phyloP scores from a whole-genome alignment of 2,329 filamentous ascomycete species.

The Fusarium sororula region DNA sequence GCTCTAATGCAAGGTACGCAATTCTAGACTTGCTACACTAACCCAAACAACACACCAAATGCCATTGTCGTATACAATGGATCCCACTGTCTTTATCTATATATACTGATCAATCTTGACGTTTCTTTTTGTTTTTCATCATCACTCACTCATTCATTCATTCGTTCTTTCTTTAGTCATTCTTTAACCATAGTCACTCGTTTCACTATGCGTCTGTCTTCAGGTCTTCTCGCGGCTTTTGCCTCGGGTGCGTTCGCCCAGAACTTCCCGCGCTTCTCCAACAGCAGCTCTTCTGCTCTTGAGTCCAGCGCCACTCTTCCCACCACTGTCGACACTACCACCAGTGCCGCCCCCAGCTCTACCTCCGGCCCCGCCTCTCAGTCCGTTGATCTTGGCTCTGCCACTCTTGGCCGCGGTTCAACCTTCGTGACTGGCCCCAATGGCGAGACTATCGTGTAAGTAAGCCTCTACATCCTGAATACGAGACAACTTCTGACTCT shows the following conservation, averaged over 20 bases:
- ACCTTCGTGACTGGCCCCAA: not conserved
- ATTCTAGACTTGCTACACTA: not conserved
- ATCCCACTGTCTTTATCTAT: not conserved
- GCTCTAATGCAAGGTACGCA: not conserved
- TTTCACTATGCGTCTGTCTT: constrained; percentile 17
- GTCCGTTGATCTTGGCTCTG: not conserved
- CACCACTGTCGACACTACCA: not conserved
- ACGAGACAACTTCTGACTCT: too few species aligned
- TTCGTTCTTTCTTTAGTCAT: not conserved
- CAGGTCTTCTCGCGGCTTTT: not conserved
- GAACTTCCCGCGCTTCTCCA: constrained; percentile 14
- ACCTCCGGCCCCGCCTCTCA: accelerated
- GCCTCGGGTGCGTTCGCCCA: not conserved
- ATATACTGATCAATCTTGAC: not conserved
- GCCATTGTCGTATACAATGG: not conserved
- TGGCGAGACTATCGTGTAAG: not conserved
- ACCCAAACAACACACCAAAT: not conserved
- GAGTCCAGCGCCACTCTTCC: not conserved
- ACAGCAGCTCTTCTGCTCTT: constrained; percentile 2
- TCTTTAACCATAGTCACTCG: constrained; percentile 1
- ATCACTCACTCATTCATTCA: not conserved
- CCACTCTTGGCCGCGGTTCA: accelerated
- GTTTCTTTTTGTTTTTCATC: not conserved
- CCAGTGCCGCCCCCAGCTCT: not conserved
- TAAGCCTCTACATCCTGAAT: too few species aligned